Evolutionary conservation across 2,329 filamentous ascomycete species (phyloP), one percentile per base, ranked within the genome.

Genomic region (Conoideocrella luteorostrata): DNA sequence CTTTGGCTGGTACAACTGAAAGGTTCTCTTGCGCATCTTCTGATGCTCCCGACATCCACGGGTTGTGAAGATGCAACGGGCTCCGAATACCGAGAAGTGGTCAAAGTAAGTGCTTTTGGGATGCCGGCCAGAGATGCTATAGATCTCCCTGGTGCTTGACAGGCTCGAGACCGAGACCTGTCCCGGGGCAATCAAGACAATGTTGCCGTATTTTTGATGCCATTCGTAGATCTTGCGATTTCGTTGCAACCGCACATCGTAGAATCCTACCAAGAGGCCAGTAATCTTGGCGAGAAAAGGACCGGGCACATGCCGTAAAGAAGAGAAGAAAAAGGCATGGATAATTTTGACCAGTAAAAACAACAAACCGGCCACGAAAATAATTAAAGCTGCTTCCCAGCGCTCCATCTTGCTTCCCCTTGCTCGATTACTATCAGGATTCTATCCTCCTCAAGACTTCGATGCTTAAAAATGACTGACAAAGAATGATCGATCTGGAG

Each of bases 101-200:
- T 37, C 15, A 37, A 37, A 37, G 22, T 37, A 37, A n/a, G 34
- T 18, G 34, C 34, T 37, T n/a, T 37, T 37, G 7, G 9, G 34
- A 18, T 37, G 34, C 11, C 15, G 15, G 11, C 34, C 34, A 23
- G 34, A 37, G 9, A 18, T 9, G 15, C 12, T 37, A n/a, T 37
- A 37, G 7, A 37, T 37, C n/a, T 37, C 12, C 15, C 34, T 37
- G 12, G 34, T 37, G 3, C 11, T 18, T 7, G 11, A 7, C 15
- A 18, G 12, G 15, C 12, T 37, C 13, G 34, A 37, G 13, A 37
- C 34, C 9, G 34, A 37, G 34, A 37, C 34, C 34, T 37, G 17
- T 37, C 34, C 34, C 12, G 34, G 34, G 15, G 34, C 34, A 37
- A 37, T 23, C 12, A 37, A 18, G 34, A 37, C 17, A 20, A 37